Evolutionary conservation across 139 green algal genomes (phyloP).

Genomic region (Picochlorum sp.): DNA sequence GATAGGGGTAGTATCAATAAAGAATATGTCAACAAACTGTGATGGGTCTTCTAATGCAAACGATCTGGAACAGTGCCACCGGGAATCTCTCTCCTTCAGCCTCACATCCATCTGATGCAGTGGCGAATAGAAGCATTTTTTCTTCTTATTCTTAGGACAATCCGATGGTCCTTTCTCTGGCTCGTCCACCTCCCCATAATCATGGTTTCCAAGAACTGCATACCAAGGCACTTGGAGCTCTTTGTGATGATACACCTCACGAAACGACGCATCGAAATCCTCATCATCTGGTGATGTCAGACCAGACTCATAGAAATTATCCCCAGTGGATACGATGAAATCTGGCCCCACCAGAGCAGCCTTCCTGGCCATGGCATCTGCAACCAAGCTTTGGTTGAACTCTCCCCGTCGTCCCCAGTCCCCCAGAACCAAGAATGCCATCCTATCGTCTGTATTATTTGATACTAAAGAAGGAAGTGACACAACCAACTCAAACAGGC

Average conservation of each 20-base stretch:
- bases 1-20: constrained; percentile 62
- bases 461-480: not conserved
- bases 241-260: not conserved
- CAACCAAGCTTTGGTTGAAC: constrained; percentile 17
- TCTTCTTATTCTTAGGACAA: constrained; percentile 9
- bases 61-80: constrained; percentile 48
- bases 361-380: constrained; percentile 18
- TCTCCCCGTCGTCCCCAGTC: constrained; percentile 19
- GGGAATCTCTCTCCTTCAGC: constrained; percentile 28
- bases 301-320: constrained; percentile 16
- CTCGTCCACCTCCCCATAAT: constrained; percentile 35
- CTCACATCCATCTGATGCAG: constrained; percentile 30
- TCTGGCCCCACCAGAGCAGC: not conserved
- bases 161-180: constrained; percentile 1
- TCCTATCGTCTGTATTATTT: not conserved
- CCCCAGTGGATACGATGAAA: constrained; percentile 16
- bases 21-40: constrained; percentile 47
- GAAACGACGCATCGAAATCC: constrained; percentile 8
- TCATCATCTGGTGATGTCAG: constrained; percentile 1
- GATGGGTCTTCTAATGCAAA: constrained; percentile 14
- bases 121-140: constrained; percentile 6
- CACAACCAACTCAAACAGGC: constrained; percentile 1
- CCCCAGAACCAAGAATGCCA: constrained; percentile 8
- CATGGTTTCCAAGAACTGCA: constrained; percentile 59
- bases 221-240: constrained; percentile 46